Evolutionary conservation across 1,139 yeast genomes (phyloP).

Genomic region (Candida buenavistaensis): DNA sequence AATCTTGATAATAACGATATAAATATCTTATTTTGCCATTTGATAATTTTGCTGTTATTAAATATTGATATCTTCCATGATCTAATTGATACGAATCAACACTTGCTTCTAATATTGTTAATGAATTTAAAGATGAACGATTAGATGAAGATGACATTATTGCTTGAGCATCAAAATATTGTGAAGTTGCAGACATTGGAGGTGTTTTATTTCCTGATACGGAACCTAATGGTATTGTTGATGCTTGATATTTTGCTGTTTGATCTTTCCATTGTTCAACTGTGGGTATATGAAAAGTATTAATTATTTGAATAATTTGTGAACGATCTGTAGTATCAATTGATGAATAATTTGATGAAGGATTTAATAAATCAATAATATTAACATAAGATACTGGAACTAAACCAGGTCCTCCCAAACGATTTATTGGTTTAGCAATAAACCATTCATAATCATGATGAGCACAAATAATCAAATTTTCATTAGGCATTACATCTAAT

Average conservation of each 20-base stretch:
- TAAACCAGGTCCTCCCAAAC: slow-evolving; percentile 95
- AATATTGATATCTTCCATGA: slow-evolving; percentile 88
- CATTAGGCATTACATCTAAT: slow-evolving; percentile 80
- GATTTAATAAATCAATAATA: slow-evolving; percentile 68
- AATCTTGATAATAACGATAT: slow-evolving; percentile 93
- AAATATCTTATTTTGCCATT: slow-evolving; percentile 70
- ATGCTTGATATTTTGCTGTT: slow-evolving; percentile 91
- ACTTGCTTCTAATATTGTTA: slow-evolving; percentile 55
- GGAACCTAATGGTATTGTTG: slow-evolving; percentile 75
- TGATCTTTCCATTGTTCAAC: slow-evolving; percentile 94
- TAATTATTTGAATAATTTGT: slow-evolving; percentile 43
- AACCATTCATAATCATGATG: slow-evolving; percentile 97
- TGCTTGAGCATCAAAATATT: slow-evolving; percentile 30
- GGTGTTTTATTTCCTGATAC: slow-evolving; percentile 27
- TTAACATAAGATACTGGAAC: slow-evolving; percentile 92
- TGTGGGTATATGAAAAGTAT: slow-evolving; percentile 72
- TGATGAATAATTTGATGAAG: slow-evolving; percentile 29
- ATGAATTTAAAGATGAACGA: slow-evolving; percentile 35
- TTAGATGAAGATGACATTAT: slow-evolving; percentile 24
- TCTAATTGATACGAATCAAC: slow-evolving; percentile 83
- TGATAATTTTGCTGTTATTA: slow-evolving; percentile 67
- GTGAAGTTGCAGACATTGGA: slow-evolving; percentile 37
- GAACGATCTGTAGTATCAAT: slow-evolving; percentile 19
- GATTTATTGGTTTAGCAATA: slow-evolving; percentile 92
- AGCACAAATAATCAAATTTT: slow-evolving; percentile 88